A percentile compares a stretch with the other conserved stretches of the same genome.
Conservation (phyloP, 2,329 filamentous ascomycete genomes). For the Fusarium brevicatenulatum region DNA sequence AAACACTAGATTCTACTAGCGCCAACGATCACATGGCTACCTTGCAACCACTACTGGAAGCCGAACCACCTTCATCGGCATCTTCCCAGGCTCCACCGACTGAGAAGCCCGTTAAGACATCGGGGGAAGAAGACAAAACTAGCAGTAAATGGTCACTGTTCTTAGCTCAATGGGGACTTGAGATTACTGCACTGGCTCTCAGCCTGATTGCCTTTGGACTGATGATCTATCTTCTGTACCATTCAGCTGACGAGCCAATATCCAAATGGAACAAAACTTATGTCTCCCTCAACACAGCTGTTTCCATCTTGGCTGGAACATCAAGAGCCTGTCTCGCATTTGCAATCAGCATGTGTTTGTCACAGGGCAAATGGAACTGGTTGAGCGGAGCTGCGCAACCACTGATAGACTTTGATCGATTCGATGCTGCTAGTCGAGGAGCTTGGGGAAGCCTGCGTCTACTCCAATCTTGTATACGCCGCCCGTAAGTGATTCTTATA, state of each 20-base stretch:
- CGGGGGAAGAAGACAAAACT: accelerated
- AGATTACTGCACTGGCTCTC: not conserved
- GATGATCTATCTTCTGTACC: not conserved
- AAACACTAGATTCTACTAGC: too few species aligned
- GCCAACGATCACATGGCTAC: not conserved
- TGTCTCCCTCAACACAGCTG: constrained; percentile 16
- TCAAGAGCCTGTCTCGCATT: constrained; percentile 1
- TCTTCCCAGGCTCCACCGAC: not conserved
- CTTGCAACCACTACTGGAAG: not conserved
- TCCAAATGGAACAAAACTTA: constrained; percentile 11
- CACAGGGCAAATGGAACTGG: constrained; percentile 35
- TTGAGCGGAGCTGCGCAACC: not conserved
- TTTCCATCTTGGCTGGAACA: constrained; percentile 18
- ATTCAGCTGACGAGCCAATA: constrained; percentile 2
- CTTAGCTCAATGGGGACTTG: not conserved
- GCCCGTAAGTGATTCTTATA: not conserved
- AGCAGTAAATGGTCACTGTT: too few species aligned
- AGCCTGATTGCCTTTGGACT: not conserved
- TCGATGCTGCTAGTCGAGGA: constrained; percentile 28
- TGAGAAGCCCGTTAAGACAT: not conserved
- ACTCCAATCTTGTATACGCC: not conserved
- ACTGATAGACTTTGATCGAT: constrained; percentile 28
- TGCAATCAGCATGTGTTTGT: constrained; percentile 19
- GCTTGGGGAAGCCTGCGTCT: constrained; percentile 21
- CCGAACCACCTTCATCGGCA: not conserved